These are phyloP conservation scores for Diaporthe sp. DNA, from an alignment of 2,329 filamentous ascomycete genomes.

Conservation along the genomic window DNA sequence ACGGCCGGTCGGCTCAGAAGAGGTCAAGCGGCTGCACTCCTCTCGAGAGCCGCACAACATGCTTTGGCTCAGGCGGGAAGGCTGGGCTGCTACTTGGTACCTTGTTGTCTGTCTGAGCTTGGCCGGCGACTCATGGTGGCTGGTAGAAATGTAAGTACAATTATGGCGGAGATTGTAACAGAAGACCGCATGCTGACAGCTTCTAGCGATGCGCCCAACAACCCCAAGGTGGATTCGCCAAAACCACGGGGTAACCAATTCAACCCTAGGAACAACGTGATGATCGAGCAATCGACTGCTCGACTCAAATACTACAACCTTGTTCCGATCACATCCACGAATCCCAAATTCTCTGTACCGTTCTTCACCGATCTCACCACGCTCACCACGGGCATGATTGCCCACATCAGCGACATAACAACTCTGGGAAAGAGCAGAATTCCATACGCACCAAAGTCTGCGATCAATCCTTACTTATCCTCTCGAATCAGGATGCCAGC, in stretches of 20 bases:
- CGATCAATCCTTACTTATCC: slow-evolving; percentile 54
- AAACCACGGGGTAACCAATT: slow-evolving; percentile 22
- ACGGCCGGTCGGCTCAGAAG: slow-evolving; percentile 63
- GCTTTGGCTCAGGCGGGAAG: slow-evolving; percentile 76
- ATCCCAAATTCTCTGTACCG: slow-evolving; percentile 58
- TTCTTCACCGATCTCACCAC: slow-evolving; percentile 67
- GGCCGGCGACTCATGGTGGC: slow-evolving; percentile 83
- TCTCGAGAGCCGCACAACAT: slow-evolving; percentile 66
- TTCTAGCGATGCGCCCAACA: slow-evolving; percentile 19
- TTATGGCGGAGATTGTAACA: not conserved
- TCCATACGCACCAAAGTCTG: slow-evolving; percentile 49
- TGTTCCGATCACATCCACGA: slow-evolving; percentile 28
- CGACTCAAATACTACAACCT: slow-evolving; percentile 48
- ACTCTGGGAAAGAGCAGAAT: slow-evolving; percentile 60
- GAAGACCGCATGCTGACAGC: not conserved
- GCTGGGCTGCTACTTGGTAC: slow-evolving; percentile 81
- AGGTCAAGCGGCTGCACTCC: slow-evolving; percentile 57
- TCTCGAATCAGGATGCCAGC: slow-evolving; percentile 61
- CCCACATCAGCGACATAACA: slow-evolving; percentile 63
- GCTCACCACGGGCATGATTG: slow-evolving; percentile 64
- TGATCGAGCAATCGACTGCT: slow-evolving; percentile 43
- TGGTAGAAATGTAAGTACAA: slow-evolving; percentile 75
- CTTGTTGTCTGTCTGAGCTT: slow-evolving; percentile 78
- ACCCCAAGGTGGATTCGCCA: slow-evolving; percentile 6
- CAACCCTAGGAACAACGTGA: slow-evolving; percentile 25